A percentile compares a stretch with the other conserved stretches of the same genome.
phyloP scores from a whole-genome alignment of 495 filamentous ascomycete genomes.

The Hypoxylon subgilvum region DNA sequence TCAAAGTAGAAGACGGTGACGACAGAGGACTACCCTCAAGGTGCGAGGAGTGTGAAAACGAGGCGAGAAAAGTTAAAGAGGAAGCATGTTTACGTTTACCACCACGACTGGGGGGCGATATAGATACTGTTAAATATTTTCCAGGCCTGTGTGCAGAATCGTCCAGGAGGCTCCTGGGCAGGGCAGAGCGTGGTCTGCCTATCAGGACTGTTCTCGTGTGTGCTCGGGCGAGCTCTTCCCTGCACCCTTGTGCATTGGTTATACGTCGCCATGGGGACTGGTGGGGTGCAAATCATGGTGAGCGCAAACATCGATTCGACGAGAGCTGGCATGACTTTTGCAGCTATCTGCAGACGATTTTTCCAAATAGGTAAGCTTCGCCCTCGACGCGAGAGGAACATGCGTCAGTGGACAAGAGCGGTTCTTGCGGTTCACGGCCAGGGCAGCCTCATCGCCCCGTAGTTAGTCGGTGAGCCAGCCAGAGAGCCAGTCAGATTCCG shows the following conservation, averaged over 20 bases:
- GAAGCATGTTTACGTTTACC: background rate
- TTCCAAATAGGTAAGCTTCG: constrained; percentile 28
- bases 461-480: constrained; percentile 20
- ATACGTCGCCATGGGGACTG: constrained; percentile 32
- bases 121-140: constrained; percentile 31
- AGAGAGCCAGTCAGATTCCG: constrained; percentile 6
- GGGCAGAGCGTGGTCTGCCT: constrained; percentile 26
- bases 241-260: constrained; percentile 31
- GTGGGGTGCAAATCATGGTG: constrained; percentile 36
- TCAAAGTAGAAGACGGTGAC: background rate
- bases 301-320: constrained; percentile 36
- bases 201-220: constrained; percentile 32
- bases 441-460: constrained; percentile 27
- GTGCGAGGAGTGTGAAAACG: constrained; percentile 4
- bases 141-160: constrained; percentile 8
- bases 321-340: constrained; percentile 18
- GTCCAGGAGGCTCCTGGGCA: constrained; percentile 27
- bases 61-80: constrained; percentile 21
- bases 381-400: background rate
- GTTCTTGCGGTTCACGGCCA: constrained; percentile 7
- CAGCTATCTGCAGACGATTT: constrained; percentile 20
- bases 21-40: background rate
- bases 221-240: constrained; percentile 33
- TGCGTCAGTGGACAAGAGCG: constrained; percentile 24
- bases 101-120: constrained; percentile 4